phyloP scores from a whole-genome alignment of 257 asterid genomes.

The Plectranthus barbatus region DNA sequence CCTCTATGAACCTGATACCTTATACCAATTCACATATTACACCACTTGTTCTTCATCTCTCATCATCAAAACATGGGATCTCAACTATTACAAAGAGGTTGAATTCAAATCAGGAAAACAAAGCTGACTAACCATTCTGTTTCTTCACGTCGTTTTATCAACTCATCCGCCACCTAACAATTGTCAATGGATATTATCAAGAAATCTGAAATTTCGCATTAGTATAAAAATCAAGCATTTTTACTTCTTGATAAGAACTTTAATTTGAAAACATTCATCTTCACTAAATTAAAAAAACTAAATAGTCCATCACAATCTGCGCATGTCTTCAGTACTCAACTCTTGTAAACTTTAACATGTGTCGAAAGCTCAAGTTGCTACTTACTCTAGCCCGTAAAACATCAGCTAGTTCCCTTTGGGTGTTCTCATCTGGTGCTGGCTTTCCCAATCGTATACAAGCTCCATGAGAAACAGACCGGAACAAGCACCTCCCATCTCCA shows the following conservation, averaged over 20 bases:
- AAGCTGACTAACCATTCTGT: constrained; percentile 66
- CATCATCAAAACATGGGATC: too few relatives aligned
- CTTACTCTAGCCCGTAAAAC: constrained; percentile 78
- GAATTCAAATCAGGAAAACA: neutral
- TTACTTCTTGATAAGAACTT: neutral
- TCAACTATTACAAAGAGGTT: neutral
- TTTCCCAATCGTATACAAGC: constrained; percentile 80
- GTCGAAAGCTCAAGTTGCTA: neutral
- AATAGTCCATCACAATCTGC: neutral
- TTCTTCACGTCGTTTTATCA: constrained; percentile 73
- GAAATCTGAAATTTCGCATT: neutral
- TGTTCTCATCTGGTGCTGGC: constrained; percentile 59
- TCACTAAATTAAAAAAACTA: neutral
- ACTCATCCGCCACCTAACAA: constrained; percentile 78
- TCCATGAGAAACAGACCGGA: constrained; percentile 91
- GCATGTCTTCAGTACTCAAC: neutral
- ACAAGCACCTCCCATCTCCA: constrained; percentile 98
- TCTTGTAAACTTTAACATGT: neutral
- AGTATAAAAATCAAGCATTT: neutral
- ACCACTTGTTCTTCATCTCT: too few relatives aligned
- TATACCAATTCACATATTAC: neutral
- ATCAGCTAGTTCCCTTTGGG: constrained; percentile 78
- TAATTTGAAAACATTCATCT: neutral
- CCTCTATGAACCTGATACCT: constrained; percentile 84
- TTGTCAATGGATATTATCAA: neutral